Base-by-base conservation (phyloP, 2,329 filamentous ascomycete genomes). In the Celoporthe dispersa region DNA sequence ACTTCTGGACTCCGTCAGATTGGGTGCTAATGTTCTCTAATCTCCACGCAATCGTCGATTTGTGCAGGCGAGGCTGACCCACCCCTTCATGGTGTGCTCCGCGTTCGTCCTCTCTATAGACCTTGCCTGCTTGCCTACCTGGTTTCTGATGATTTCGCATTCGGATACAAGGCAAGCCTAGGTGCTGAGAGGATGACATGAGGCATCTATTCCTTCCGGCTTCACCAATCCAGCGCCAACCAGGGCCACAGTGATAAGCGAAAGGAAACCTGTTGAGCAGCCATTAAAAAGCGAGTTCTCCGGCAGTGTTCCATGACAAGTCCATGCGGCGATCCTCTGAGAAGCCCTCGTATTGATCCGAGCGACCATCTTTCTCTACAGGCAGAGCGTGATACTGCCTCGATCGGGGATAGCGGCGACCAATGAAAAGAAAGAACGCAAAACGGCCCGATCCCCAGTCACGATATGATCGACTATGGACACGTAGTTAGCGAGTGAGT, bases 301-400 rank as follows among this genome's bases (percentile, higher is more conserved):
- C 22, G 22, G 2, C 59, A 28, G 33, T 6, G 11, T 63, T 37
- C n/a, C 39, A 28, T 11, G 35, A 63, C 33, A 44, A 41, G 19
- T 25, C 60, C n/a, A 41, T 37, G 60, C n/a, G 60, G 39, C 37
- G 60, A 63, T 44, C 37, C 22, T 28, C 25, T 63, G 31, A 37
- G 35, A 41, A 19, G 41, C 59, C 7, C 60, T 63, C 60, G 60
- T 63, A 63, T 63, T 63, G 22, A 9, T n/a, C 16, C 11, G n/a
- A 28, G 59, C 60, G 22, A 44, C 22, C 60, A 44, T 37, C 33
- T 37, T 22, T 25, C 33, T 8, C 28, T 39, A 22, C 33, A 37
- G n/a, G 35, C 12, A 22, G 16, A 39, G n/a, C 25, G 35, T 14
- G n/a, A 63, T 63, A 25, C 25, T 28, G 37, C 11, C 60, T 44